Base-by-base conservation (phyloP, 352 stramenopile species). In the Phytophthora foliorum region DNA sequence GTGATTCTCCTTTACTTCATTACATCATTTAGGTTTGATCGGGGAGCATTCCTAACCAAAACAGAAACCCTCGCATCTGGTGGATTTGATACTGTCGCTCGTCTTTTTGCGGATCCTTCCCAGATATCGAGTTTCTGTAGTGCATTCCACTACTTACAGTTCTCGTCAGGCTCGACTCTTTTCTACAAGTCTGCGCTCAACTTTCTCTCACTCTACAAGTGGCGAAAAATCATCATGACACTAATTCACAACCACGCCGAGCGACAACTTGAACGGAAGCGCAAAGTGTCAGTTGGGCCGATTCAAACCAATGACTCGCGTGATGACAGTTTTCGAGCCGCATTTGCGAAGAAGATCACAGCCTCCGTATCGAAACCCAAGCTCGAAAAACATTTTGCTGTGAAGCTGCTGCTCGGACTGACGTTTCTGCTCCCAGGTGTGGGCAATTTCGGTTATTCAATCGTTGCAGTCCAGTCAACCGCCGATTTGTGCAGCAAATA, bases 151-250 rank as follows among this genome's bases (percentile, higher is more conserved):
- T 72, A 72, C 31, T 45, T 72, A 8, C 63, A 72, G 32, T 34
- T 72, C 9, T 57, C 63, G 0, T 38, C 27, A 0, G 54, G 54
- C 1, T 21, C 24, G 6, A 36, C 54, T 1, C n/a, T 84, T 9
- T 60, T 77, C 19, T 67, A 69, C 39, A 84, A 80, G 36, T 70
- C 52, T 8, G 53, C 60, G 3, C 63, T 84, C 22, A 63, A 74
- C 8, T 14, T 73, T 24, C 42, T 84, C 0, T 81, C 73, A 16
- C 24, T 78, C 1, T 80, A 76, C 67, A 84, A 84, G 27, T 84
- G 69, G 73, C 21, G 49, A 5, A 77, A 72, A 38, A 81, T 75
- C 34, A 69, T 76, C 36, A 22, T 36, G 2, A 63, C 63, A 10
- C 38, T 81, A 6, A 67, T 80, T 8, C 61, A 73, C 9, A 77